Evolutionary conservation across 345 rosid species (phyloP).

Genomic region (Melaleuca alternifolia): DNA sequence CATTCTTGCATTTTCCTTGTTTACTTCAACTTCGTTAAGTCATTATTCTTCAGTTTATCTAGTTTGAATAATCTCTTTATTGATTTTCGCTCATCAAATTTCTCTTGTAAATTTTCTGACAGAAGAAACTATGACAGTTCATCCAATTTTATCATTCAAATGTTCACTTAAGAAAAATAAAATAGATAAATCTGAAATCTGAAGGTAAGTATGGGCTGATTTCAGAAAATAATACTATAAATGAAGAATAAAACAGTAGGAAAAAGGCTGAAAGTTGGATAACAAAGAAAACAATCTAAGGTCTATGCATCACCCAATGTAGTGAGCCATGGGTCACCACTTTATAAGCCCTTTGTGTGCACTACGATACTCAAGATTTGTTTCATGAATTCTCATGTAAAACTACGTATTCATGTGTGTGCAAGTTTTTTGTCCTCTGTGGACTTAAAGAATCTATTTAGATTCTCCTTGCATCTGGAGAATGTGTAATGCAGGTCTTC

Average conservation of each 20-base stretch:
- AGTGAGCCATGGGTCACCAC: neutral
- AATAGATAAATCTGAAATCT: neutral
- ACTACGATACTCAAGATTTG: neutral
- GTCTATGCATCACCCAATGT: neutral
- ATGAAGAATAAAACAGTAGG: neutral
- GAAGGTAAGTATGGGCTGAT: neutral
- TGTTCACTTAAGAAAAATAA: neutral
- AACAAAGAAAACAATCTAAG: neutral
- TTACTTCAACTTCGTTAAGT: neutral
- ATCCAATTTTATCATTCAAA: neutral
- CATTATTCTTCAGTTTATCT: neutral
- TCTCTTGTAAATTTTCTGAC: neutral
- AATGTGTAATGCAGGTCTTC: neutral
- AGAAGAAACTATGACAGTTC: neutral
- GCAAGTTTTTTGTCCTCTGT: neutral
- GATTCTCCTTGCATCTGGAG: neutral
- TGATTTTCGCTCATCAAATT: neutral
- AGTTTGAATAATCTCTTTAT: neutral
- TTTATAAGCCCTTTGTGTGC: neutral
- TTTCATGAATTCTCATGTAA: neutral
- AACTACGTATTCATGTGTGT: neutral
- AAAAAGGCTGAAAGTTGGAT: neutral
- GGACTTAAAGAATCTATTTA: neutral
- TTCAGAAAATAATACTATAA: neutral
- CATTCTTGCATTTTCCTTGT: neutral